phyloP scores from a whole-genome alignment of 208 protist species.

The Endotrypanum monterogeii region DNA sequence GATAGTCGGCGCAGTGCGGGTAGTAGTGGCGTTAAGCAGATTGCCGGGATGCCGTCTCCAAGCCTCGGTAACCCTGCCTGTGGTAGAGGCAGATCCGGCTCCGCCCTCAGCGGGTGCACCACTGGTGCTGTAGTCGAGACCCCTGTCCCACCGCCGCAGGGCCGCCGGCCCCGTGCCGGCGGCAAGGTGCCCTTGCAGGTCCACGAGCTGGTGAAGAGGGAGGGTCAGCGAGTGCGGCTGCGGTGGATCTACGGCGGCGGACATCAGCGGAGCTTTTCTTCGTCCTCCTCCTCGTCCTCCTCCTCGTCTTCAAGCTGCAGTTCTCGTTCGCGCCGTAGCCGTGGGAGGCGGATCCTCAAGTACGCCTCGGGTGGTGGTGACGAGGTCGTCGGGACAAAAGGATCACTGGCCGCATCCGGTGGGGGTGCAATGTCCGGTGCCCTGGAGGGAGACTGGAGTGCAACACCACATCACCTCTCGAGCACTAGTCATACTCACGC shows the following conservation, averaged over 20 bases:
- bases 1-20: constrained; percentile 7
- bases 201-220: constrained; percentile 25
- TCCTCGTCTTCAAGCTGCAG: constrained; percentile 3
- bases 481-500: constrained; percentile 14
- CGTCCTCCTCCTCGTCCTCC: constrained; percentile 15
- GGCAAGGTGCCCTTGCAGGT: constrained; percentile 23
- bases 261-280: constrained; percentile 6
- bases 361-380: not conserved
- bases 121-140: not conserved
- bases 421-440: not conserved
- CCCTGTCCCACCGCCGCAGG: constrained; percentile 8
- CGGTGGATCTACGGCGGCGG: constrained; percentile 29
- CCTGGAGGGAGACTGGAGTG: constrained; percentile 23
- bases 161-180: constrained; percentile 10
- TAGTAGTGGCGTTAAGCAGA: not conserved
- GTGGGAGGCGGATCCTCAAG: not conserved
- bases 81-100: not conserved
- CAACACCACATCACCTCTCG: constrained; percentile 24
- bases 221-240: constrained; percentile 34
- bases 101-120: not conserved
- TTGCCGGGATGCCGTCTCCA: not conserved
- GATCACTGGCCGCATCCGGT: not conserved
- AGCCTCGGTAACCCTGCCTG: not conserved
- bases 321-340: not conserved
- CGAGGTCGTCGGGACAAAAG: not conserved